Evolutionary conservation across 768 basidiomycete species (phyloP), one percentile per base, ranked within the genome.

Genomic region (Boletellus sp.): DNA sequence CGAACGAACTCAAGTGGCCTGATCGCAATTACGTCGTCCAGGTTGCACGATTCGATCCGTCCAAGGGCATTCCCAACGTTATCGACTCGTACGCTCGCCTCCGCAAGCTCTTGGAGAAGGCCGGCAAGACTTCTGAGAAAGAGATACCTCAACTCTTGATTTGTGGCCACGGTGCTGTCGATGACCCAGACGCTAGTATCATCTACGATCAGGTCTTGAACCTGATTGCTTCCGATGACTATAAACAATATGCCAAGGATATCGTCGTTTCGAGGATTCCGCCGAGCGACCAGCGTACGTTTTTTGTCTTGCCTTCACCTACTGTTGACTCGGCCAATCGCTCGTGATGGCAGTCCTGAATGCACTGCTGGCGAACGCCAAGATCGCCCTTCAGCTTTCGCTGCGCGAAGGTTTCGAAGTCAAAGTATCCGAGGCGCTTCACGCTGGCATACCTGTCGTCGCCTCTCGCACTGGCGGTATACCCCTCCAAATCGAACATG

Each of bases 361-460:
- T 57, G 85, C 87, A 9, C 77, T 96, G 58, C 80, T 96, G 80
- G 84, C 87, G 45, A 94, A 94, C 57, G 79, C 90, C 39, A 85
- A 89, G 73, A 85, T 94, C 50, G 93, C 90, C 4, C 79, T 92
- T 42, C 94, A 97, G 68, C 82, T 97, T 39, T 93, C 90, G 45
- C 86, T 88, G 39, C 86, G 93, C 50, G 94, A 97, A 72, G 94
- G 94, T 24, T 97, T 96, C 72, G 94, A 97, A 64, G 91, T 97
- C 71, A 97, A 97, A 69, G 93, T 94, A 43, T 93, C 91, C 41
- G 91, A 95, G 72, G 91, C 90, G n/a, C 76, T 97, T 45, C 90
- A 94, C 69, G 83, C 90, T 26, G 88, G 88, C 52, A 87, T 88
- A 55, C 93, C 93, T 28, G 77, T 94, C 61, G 79, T 97, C 60